Conservation (phyloP, 164 flowering plant genomes). For the Vitis cinerea region DNA sequence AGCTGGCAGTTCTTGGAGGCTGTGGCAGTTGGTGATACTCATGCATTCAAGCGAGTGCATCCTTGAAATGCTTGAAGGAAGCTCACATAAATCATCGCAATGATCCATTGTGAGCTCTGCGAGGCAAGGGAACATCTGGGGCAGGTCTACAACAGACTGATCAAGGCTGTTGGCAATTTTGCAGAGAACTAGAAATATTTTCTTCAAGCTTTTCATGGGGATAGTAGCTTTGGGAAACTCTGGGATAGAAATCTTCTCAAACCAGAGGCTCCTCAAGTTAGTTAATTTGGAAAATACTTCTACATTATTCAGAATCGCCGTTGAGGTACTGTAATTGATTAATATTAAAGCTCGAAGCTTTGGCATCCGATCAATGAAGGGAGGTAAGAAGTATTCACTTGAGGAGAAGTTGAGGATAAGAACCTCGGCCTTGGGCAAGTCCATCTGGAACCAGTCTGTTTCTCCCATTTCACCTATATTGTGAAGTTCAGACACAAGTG, state of each 20-base stretch:
- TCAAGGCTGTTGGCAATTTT: conserved; percentile 38
- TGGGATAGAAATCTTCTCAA: conserved; percentile 60
- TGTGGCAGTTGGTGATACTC: conserved; percentile 74
- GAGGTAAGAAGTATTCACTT: conserved; percentile 53
- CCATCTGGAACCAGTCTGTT: conserved; percentile 60
- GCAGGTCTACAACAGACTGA: conserved; percentile 31
- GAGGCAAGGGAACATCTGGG: conserved; percentile 52
- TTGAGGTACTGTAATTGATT: conserved; percentile 40
- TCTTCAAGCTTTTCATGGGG: conserved; percentile 41
- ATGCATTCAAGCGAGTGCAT: conserved; percentile 42
- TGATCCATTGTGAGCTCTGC: conserved; percentile 68
- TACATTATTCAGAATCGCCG: conserved; percentile 41
- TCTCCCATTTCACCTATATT: conserved; percentile 67
- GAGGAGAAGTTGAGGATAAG: conserved; percentile 69
- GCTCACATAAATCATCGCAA: conserved; percentile 52
- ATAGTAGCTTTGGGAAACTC: conserved; percentile 19
- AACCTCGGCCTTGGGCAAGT: conserved; percentile 78
- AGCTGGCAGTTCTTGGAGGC: conserved; percentile 44
- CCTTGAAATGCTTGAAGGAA: conserved; percentile 51
- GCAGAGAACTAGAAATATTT: conserved; percentile 65
- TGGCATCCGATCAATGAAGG: conserved; percentile 65
- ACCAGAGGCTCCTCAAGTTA: conserved; percentile 72
- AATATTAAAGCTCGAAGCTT: conserved; percentile 58
- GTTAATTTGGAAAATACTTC: conserved; percentile 38
- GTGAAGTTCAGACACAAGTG: background rate